These are phyloP conservation scores for Phialocephala subalpina DNA, from an alignment of 2,329 filamentous ascomycete genomes.

Conservation along the genomic window DNA sequence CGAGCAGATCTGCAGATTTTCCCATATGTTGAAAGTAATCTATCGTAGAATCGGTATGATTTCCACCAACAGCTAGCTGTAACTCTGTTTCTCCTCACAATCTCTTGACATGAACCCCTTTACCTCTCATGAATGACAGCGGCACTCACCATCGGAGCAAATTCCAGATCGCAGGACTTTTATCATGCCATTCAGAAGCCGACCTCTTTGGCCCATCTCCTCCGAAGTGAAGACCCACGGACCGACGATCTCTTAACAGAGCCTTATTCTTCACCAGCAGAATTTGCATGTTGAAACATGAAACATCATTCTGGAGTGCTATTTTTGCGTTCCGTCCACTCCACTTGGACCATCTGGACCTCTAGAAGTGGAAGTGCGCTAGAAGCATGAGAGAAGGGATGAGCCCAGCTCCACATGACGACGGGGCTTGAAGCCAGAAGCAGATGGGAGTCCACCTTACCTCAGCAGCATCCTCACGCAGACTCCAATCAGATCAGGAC, in stretches of 20 bases:
- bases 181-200: constrained; percentile 5
- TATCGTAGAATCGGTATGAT: not conserved
- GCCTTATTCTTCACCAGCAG: not conserved
- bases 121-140: not conserved
- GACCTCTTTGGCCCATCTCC: not conserved
- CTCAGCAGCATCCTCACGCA: not conserved
- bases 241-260: not conserved
- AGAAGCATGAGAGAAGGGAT: constrained; percentile 9
- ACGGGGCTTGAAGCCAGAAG: not conserved
- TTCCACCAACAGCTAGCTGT: not conserved
- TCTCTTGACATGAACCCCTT: not conserved
- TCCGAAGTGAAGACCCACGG: not conserved
- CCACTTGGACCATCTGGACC: not conserved
- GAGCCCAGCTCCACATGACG: not conserved
- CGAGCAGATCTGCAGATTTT: not conserved
- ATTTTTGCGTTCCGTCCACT: constrained; percentile 3
- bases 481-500: not conserved
- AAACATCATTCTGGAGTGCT: not conserved
- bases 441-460: not conserved
- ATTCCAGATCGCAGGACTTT: not conserved
- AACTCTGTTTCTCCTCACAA: too few relatives aligned
- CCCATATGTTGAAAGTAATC: not conserved
- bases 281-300: not conserved
- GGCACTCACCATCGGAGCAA: constrained; percentile 1
- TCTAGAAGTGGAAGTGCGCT: constrained; percentile 8